Evolutionary conservation across 495 filamentous ascomycete genomes (phyloP).

Genomic region (Trichoderma reesei): DNA sequence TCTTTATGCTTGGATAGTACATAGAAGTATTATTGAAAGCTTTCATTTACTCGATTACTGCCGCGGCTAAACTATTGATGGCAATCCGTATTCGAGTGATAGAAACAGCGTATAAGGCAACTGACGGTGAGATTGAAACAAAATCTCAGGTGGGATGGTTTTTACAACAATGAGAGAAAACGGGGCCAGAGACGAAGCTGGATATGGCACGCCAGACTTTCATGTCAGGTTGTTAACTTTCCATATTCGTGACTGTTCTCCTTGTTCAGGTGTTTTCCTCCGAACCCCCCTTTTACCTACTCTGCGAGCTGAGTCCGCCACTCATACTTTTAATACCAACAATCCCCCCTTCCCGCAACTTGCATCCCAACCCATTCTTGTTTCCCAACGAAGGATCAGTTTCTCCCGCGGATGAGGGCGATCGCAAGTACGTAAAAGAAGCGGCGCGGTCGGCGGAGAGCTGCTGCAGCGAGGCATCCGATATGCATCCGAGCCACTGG

Average conservation of each 20-base stretch:
- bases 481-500: slow-evolving; percentile 19
- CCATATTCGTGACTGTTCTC: too few species aligned
- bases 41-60: not conserved
- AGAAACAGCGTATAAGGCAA: too few species aligned
- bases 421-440: not conserved
- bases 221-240: too few species aligned
- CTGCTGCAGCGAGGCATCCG: slow-evolving; percentile 2
- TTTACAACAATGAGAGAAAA: too few species aligned
- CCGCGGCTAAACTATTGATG: too few species aligned
- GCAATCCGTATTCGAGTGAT: too few species aligned
- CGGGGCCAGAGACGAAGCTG: too few species aligned
- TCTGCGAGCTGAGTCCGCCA: not conserved
- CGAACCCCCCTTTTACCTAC: too few species aligned
- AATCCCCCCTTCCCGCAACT: not conserved
- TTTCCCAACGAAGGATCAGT: not conserved
- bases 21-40: not conserved
- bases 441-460: not conserved
- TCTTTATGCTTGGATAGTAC: not conserved
- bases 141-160: too few species aligned
- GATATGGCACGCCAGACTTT: too few species aligned
- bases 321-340: not conserved
- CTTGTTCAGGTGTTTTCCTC: too few species aligned
- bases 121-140: too few species aligned
- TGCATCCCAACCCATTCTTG: not conserved
- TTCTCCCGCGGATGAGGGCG: not conserved